Evolutionary conservation across 139 green algal genomes (phyloP), one percentile per base, ranked within the genome.

Genomic region (Micractinium conductrix): DNA sequence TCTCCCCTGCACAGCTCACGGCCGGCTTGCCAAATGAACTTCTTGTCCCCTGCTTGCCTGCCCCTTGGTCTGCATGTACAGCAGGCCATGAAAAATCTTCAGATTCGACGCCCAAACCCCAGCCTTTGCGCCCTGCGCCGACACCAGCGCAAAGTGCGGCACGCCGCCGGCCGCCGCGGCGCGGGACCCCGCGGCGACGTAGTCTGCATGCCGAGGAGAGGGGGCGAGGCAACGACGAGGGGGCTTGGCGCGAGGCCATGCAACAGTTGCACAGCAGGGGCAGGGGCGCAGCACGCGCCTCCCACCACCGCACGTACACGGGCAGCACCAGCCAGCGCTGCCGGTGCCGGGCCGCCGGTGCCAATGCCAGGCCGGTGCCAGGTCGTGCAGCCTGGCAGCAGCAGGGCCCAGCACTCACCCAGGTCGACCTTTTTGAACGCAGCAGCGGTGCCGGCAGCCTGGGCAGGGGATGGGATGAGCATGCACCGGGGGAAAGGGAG

Each of bases 351-450:
- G n/a, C n/a, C n/a, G n/a, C n/a, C n/a, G n/a, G n/a, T n/a, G n/a
- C n/a, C n/a, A n/a, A n/a, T n/a, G n/a, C n/a, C n/a, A n/a, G n/a
- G n/a, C n/a, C n/a, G n/a, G n/a, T n/a, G n/a, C n/a, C n/a, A n/a
- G n/a, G n/a, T n/a, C n/a, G n/a, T n/a, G n/a, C n/a, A n/a, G n/a
- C n/a, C n/a, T n/a, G n/a, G n/a, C n/a, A n/a, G n/a, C n/a, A n/a
- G n/a, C n/a, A n/a, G n/a, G n/a, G n/a, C n/a, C n/a, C n/a, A n/a
- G n/a, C n/a, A n/a, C n/a, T n/a, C n/a, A n/a, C n/a, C 75, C 21
- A 88, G 80, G 71, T 95, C 93, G 2, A 95, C 93, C 68, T 92
- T 90, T 5, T 76, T 80, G 71, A 92, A 95, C 10, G 68, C 81
- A 17, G 88, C 76, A 24, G 76, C 76, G 55, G 58, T 82, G 76